Conservation (phyloP, 1,284 basidiomycete genomes). For the Mrakiaceae sp. region DNA sequence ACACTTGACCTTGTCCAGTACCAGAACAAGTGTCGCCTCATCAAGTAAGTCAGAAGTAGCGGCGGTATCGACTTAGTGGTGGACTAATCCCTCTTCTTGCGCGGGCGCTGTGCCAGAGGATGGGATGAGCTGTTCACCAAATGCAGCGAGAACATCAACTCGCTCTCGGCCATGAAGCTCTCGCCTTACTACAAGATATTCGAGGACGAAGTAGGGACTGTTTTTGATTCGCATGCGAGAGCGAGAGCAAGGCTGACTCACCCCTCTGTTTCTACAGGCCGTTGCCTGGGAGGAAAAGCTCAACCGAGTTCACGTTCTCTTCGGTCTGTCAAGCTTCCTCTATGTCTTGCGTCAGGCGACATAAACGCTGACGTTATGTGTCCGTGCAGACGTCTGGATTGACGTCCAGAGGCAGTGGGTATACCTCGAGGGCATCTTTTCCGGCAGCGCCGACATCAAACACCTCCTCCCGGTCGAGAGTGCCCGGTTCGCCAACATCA, state of each 20-base stretch:
- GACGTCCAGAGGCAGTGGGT: conserved; percentile 99
- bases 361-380: neutral
- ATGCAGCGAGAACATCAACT: conserved; percentile 92
- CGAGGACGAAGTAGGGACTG: conserved; percentile 61
- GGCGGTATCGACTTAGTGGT: too few relatives aligned
- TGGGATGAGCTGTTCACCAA: conserved; percentile 98
- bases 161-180: conserved; percentile 89
- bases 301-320: conserved; percentile 87
- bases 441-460: conserved; percentile 96
- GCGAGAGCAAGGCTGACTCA: neutral
- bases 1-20: conserved; percentile 95
- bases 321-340: conserved; percentile 47
- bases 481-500: conserved; percentile 96
- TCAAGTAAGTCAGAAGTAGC: conserved; percentile 46
- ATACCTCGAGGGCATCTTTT: conserved; percentile 97
- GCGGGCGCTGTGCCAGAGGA: conserved; percentile 43
- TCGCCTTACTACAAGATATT: conserved; percentile 97
- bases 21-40: conserved; percentile 95
- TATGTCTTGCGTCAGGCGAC: too few relatives aligned
- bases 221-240: too few relatives aligned
- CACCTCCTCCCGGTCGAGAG: conserved; percentile 96
- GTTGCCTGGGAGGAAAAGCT: conserved; percentile 89
- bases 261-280: conserved; percentile 40
- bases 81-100: too few relatives aligned
- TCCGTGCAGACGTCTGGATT: conserved; percentile 78